phyloP scores from a whole-genome alignment of 2,329 filamentous ascomycete species.

The Talaromyces piceae region DNA sequence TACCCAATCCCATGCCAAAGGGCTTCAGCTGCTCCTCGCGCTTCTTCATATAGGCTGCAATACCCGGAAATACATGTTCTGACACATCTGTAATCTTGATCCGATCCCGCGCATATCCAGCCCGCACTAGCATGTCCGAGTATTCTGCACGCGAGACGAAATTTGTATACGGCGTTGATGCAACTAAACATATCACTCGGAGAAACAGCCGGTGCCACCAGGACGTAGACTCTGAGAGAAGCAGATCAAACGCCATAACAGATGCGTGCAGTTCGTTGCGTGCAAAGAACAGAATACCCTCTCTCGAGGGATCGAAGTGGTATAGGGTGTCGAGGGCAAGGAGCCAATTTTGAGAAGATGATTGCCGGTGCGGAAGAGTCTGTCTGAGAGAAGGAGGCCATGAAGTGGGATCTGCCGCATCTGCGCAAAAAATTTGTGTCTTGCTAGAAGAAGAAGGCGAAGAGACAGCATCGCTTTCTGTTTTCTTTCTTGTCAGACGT shows the following conservation, averaged over 20 bases:
- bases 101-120: conserved; percentile 39
- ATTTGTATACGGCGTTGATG: conserved; percentile 43
- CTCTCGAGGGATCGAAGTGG: conserved; percentile 50
- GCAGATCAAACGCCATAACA: conserved; percentile 50
- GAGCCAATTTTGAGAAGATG: conserved; percentile 42
- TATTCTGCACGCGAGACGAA: conserved; percentile 45
- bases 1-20: conserved; percentile 32
- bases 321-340: conserved; percentile 52
- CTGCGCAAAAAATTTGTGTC: conserved; percentile 34
- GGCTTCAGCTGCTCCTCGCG: conserved; percentile 25
- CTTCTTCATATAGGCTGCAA: conserved; percentile 39
- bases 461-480: no score
- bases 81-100: conserved; percentile 48
- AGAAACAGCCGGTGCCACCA: conserved; percentile 28
- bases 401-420: conserved; percentile 43
- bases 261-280: conserved; percentile 38
- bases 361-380: conserved; percentile 11
- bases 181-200: conserved; percentile 38
- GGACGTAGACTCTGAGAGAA: conserved; percentile 25
- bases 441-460: neutral
- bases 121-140: conserved; percentile 36
- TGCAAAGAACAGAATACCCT: conserved; percentile 39
- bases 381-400: conserved; percentile 31
- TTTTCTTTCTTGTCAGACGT: neutral
- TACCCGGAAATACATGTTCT: conserved; percentile 44